A percentile compares a stretch with the other conserved stretches of the same genome.
Conservation (phyloP, 495 filamentous ascomycete species). For the Tetracladium setigerum region DNA sequence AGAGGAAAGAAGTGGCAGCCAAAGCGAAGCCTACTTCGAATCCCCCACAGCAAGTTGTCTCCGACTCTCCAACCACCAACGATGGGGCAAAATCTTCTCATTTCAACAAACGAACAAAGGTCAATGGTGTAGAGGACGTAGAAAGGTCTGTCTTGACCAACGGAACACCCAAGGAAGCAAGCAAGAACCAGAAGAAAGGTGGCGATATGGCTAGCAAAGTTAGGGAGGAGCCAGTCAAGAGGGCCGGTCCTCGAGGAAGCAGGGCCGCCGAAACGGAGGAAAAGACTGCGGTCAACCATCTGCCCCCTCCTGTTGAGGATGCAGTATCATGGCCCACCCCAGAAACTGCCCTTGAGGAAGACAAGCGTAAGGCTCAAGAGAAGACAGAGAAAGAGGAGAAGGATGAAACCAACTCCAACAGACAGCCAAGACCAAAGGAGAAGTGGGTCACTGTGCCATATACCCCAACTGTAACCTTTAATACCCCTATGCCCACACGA, state of each 20-base stretch:
- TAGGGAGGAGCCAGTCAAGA: constrained; percentile 33
- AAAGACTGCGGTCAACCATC: constrained; percentile 24
- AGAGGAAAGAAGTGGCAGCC: constrained; percentile 62
- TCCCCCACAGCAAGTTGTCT: neutral
- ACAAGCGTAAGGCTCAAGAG: constrained; percentile 59
- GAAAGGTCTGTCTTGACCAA: constrained; percentile 19
- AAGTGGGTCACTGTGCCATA: constrained; percentile 68
- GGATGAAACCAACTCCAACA: constrained; percentile 39
- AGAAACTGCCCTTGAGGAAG: constrained; percentile 65
- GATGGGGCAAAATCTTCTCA: constrained; percentile 11
- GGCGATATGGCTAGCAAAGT: constrained; percentile 40
- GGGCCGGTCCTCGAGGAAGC: constrained; percentile 36
- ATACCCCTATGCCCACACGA: constrained; percentile 63
- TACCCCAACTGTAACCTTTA: constrained; percentile 72
- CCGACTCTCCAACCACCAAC: neutral
- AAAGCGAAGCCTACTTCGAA: constrained; percentile 49
- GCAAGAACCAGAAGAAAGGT: constrained; percentile 44
- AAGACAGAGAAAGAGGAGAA: constrained; percentile 61
- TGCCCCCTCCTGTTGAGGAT: constrained; percentile 62
- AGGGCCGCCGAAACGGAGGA: constrained; percentile 43
- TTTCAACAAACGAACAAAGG: constrained; percentile 24
- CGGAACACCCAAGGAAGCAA: constrained; percentile 8
- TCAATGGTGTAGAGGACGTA: constrained; percentile 15
- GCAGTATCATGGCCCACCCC: constrained; percentile 84
- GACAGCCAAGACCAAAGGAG: constrained; percentile 54